These are phyloP conservation scores for Myxozyma vanderwaltii DNA, from an alignment of 805 yeast species.

Conservation along the genomic window DNA sequence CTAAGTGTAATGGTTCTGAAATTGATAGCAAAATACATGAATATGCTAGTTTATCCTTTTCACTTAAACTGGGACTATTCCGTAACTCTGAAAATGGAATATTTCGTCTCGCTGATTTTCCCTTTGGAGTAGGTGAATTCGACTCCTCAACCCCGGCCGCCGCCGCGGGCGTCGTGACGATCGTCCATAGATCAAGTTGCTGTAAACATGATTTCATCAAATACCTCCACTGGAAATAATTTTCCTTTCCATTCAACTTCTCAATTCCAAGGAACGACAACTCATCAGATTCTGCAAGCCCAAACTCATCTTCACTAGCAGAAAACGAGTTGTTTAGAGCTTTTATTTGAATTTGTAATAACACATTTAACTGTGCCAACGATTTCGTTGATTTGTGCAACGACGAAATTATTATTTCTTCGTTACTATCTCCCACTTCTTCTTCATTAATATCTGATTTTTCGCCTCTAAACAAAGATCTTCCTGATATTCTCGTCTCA, in stretches of 20 bases:
- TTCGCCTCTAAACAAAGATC: not conserved
- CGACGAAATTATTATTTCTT: not conserved
- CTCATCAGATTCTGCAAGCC: not conserved
- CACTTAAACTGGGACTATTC: not conserved
- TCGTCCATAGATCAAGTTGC: conserved; percentile 18
- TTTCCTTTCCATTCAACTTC: conserved; percentile 9
- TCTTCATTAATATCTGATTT: not conserved
- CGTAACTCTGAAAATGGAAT: not conserved
- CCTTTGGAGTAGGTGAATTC: no score
- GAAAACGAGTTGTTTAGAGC: conserved; percentile 2
- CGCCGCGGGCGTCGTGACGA: not conserved
- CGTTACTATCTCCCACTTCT: not conserved
- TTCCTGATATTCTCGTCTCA: no score
- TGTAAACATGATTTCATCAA: conserved; percentile 7
- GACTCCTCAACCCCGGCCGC: no score
- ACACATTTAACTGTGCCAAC: conserved; percentile 14
- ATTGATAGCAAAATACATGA: conserved; percentile 17
- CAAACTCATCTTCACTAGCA: no score
- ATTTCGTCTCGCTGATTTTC: not conserved
- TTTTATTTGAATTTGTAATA: conserved; percentile 20
- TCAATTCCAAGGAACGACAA: conserved; percentile 22
- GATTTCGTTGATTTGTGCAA: not conserved
- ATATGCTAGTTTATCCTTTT: conserved; percentile 8
- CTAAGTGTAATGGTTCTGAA: conserved; percentile 5
- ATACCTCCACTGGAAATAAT: conserved; percentile 19